Evolutionary conservation across 2,329 filamentous ascomycete genomes (phyloP), one percentile per base, ranked within the genome.

Genomic region (Arthrobotrys entomopaga): DNA sequence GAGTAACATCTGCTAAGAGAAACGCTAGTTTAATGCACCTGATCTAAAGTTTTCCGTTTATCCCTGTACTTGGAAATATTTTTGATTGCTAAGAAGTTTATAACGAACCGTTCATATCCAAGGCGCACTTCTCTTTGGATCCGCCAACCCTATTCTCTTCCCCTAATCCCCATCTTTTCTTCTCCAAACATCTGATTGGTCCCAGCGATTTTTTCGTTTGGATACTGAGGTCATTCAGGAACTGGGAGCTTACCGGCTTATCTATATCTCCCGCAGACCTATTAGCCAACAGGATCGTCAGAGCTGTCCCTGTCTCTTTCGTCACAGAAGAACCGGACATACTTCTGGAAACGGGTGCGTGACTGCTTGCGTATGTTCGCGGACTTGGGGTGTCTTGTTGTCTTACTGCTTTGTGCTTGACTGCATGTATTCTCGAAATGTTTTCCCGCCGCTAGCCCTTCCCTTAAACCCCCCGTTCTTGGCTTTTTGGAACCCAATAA

Each of bases 311-410:
- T 38, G 42, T 53, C 43, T 26, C 3, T 67, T 57, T 29, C 59
- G 48, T 20, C 50, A 34, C 60, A 56, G 50, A 67, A 46, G 50
- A 67, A 34, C 10, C 64, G 64, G 64, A 67, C 54, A 19, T 67
- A 67, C 34, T 67, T 67, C 64, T 67, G 19, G 54, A 67, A 67
- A 29, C 11, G 34, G 64, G 26, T 54, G 22, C 16, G 16, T 46
- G 13, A 34, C 29, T 34, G 29, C 29, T 34, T 34, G 29, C 29
- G 29, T 34, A 34, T 10, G 29, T 13, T 19, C n/a, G 42, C 11
- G 42, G 11, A 19, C 5, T 7, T 52, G 11, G 43, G 43, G 38
- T 65, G 60, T 65, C 40, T 53, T 52, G 46, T 26, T 59, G 46
- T 58, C 53, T 42, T 29, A 42, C 57, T 67, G 48, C 26, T 38